Base-by-base conservation (phyloP, 1,139 yeast genomes). In the Sugiyamaella grinbergsii region DNA sequence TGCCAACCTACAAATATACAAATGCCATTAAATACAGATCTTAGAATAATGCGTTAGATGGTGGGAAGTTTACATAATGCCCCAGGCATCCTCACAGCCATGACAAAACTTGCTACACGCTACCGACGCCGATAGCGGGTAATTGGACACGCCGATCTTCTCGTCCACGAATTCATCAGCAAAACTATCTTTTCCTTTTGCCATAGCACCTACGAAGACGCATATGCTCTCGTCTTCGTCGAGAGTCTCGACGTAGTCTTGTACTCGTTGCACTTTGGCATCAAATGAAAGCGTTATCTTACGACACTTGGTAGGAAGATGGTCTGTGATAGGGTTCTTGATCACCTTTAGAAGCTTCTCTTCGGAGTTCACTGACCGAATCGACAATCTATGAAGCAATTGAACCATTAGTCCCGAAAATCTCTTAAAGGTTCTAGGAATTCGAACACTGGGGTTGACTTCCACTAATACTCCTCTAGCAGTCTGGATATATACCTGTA, bases 121-220 rank as follows among this genome's bases (percentile, higher is more conserved):
- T 52, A 94, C 98, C 16, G 98, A 89, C 3, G 98, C 98, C 52
- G 96, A 87, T 58, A 93, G 79, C 48, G 98, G 96, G 69, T 91
- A 93, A 65, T 91, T 90, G 29, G 97, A 89, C 55, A 93, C 84
- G 62, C 97, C 97, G 58, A 93, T 86, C 67, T 93, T 93, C 70
- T 93, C 98, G 69, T 93, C 98, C 42, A 91, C 96, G 66, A 70
- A 91, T 70, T 91, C 98, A 69, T 93, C 98, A 32, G 98, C 98
- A 71, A 93, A 93, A 61, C 82, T 90, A 71, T 93, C 98, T 67
- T 86, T 86, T 65, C 98, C 98, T 71, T 97, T 83, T 23, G 98
- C 98, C 97, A 93, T 93, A 47, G 98, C 96, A 66, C 98, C 98
- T 44, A 93, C 97, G 70, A 93, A 93, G 24, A 93, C 97, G 77